Percentiles rank a stretch among this genome's conserved stretches.
Evolutionary conservation across 2,329 filamentous ascomycete species (phyloP).

Genomic region (Claviceps africana): DNA sequence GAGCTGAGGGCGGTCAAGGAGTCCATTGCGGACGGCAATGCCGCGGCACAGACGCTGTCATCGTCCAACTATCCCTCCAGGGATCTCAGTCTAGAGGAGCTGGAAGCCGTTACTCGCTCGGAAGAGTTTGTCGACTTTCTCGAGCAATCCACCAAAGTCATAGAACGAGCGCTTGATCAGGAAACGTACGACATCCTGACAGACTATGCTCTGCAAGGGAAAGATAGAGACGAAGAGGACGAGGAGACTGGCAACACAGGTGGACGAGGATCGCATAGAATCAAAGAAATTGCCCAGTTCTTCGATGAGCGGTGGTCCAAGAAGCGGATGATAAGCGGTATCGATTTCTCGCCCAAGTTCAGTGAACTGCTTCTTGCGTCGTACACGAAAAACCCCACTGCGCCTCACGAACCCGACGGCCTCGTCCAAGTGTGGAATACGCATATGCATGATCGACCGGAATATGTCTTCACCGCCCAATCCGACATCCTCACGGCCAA

Average conservation of each 20-base stretch:
- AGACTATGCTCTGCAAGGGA: constrained; percentile 76
- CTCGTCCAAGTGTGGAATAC: constrained; percentile 95
- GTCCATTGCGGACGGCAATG: constrained; percentile 32
- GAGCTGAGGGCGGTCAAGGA: constrained; percentile 66
- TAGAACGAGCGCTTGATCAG: constrained; percentile 86
- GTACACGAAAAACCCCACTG: constrained; percentile 94
- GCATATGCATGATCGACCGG: constrained; percentile 83
- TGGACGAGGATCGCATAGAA: constrained; percentile 56
- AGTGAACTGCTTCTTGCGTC: constrained; percentile 84
- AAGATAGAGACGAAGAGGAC: constrained; percentile 67
- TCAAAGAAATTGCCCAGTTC: constrained; percentile 85
- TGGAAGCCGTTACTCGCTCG: constrained; percentile 79
- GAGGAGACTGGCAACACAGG: constrained; percentile 58
- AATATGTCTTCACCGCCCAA: constrained; percentile 93
- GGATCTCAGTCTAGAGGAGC: constrained; percentile 68
- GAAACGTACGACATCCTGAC: constrained; percentile 85
- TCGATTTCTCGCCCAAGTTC: constrained; percentile 93
- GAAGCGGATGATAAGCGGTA: constrained; percentile 90
- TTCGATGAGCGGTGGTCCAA: constrained; percentile 93
- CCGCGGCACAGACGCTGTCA: constrained; percentile 11
- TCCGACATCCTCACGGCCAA: constrained; percentile 91
- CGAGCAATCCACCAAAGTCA: constrained; percentile 89
- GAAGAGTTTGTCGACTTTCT: constrained; percentile 92
- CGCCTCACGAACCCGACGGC: constrained; percentile 84
- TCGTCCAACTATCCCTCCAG: constrained; percentile 58